Percentiles rank a stretch among this genome's conserved stretches.
These are phyloP conservation scores for Rhododendron ferrugineum DNA, from an alignment of 148 eudicot genomes.

Conservation along the genomic window DNA sequence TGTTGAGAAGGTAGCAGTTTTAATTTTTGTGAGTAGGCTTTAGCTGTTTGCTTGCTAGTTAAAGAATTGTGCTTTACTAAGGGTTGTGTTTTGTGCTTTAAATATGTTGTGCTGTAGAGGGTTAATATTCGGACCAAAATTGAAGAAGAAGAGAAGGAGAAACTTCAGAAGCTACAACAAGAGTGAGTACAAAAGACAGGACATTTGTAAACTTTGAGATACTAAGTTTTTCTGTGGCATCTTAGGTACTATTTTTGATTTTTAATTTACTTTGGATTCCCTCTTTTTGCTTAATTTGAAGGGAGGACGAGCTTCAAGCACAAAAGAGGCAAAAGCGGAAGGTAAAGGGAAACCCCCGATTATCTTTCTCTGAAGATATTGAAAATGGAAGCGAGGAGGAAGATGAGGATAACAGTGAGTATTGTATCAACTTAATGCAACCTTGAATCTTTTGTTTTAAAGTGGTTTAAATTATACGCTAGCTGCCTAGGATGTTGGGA, in stretches of 20 bases:
- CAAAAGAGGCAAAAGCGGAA: conserved; percentile 89
- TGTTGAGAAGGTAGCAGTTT: conserved; percentile 73
- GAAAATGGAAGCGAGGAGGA: conserved; percentile 72
- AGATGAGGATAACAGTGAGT: conserved; percentile 53
- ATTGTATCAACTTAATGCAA: background rate
- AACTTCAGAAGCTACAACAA: conserved; percentile 79
- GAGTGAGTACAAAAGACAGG: conserved; percentile 48
- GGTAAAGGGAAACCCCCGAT: conserved; percentile 53
- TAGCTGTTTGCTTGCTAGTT: background rate
- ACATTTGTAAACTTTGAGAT: background rate
- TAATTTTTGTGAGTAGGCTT: background rate
- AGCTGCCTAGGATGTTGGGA: background rate
- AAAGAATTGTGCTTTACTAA: background rate
- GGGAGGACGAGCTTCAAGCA: conserved; percentile 81
- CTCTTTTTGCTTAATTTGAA: conserved; percentile 10
- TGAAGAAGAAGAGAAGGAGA: conserved; percentile 99
- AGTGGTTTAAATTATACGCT: background rate
- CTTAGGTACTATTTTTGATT: background rate
- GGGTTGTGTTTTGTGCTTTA: background rate
- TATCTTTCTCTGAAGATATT: conserved; percentile 78
- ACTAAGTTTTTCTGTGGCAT: background rate
- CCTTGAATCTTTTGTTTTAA: background rate
- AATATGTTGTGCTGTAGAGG: conserved; percentile 36
- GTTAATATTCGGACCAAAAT: conserved; percentile 77
- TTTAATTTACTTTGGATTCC: background rate